These are phyloP conservation scores for Geosmithia flava DNA, from an alignment of 2,329 filamentous ascomycete species.

Conservation along the genomic window DNA sequence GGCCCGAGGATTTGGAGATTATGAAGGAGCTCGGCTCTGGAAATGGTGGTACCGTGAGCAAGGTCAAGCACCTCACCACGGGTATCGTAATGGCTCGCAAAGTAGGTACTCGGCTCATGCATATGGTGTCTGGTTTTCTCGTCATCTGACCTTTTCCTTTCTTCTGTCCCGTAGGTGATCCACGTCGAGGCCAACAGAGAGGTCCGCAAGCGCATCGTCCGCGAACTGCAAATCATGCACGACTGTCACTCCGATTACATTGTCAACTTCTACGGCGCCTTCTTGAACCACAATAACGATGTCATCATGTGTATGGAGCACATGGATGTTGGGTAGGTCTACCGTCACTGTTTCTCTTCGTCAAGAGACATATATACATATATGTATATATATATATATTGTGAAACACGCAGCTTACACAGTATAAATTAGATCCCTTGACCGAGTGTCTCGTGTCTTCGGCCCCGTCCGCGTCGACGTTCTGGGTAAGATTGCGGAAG, in stretches of 20 bases:
- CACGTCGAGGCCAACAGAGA: constrained; percentile 97
- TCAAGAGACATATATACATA: background rate
- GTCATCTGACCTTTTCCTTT: constrained; percentile 7
- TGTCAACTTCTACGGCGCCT: constrained; percentile 95
- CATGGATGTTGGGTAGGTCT: constrained; percentile 78
- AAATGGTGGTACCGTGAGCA: constrained; percentile 96
- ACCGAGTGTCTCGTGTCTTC: constrained; percentile 88
- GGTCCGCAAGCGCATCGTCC: constrained; percentile 90
- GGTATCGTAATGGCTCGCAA: constrained; percentile 97
- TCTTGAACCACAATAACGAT: constrained; percentile 91
- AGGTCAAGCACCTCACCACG: constrained; percentile 88
- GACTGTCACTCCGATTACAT: constrained; percentile 96
- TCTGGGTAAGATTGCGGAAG: constrained; percentile 93
- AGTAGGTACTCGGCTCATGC: constrained; percentile 13
- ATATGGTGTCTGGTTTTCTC: background rate
- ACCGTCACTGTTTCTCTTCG: background rate
- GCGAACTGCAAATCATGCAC: constrained; percentile 96
- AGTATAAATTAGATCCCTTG: constrained; percentile 55
- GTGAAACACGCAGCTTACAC: background rate
- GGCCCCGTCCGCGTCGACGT: constrained; percentile 93
- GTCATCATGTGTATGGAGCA: constrained; percentile 99
- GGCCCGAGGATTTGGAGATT: constrained; percentile 83
- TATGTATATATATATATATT: background rate
- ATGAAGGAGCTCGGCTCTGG: constrained; percentile 91
- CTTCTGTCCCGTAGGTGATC: constrained; percentile 56